Base-by-base conservation (phyloP, 148 eudicot genomes). In the Selenicereus undatus region DNA sequence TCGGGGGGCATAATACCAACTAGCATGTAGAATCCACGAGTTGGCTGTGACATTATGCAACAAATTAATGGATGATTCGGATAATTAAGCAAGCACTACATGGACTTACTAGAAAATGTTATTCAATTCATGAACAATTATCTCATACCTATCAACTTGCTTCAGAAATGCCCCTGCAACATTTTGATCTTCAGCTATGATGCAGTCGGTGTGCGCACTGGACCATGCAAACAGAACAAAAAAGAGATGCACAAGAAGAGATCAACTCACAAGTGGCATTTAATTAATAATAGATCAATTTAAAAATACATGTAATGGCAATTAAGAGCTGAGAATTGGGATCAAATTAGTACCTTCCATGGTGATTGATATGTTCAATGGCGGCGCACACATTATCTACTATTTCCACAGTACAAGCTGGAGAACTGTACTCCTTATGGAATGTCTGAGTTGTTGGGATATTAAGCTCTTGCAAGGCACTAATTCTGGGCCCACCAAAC, bases 161-260 rank as follows among this genome's bases (percentile, higher is more conserved):
- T 85, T 88, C 81, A 97, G 83, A 83, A 97, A 97, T 65, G 83
- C 70, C 76, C 89, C 94, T 14, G 93, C 97, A 81, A 86, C 89
- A 80, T 90, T 87, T 13, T 69, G 74, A 82, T 97, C 98, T 85
- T 97, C 97, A 79, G 98, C 85, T 22, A 97, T 83, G 75, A 97
- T 87, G 86, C 96, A 86, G 65, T 97, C 99, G 21, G 98, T 97
- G 74, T 97, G 99, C 11, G 92, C 90, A 89, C 99, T 97, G 95
- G 76, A 86, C 62, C 75, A 75, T 80, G 77, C 8, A 78, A 81
- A 39, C 17, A 77, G 66, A 48, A 26, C 2, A 13, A 48, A 48
- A 66, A 71, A 6, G 14, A n/a, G 75, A 21, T 73, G 35, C 20
- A 70, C 16, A 74, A 75, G 42, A 6, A 39, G 45, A 45, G 27